Base-by-base conservation (phyloP, 2,329 filamentous ascomycete genomes). In the Cyphellophora europaea region DNA sequence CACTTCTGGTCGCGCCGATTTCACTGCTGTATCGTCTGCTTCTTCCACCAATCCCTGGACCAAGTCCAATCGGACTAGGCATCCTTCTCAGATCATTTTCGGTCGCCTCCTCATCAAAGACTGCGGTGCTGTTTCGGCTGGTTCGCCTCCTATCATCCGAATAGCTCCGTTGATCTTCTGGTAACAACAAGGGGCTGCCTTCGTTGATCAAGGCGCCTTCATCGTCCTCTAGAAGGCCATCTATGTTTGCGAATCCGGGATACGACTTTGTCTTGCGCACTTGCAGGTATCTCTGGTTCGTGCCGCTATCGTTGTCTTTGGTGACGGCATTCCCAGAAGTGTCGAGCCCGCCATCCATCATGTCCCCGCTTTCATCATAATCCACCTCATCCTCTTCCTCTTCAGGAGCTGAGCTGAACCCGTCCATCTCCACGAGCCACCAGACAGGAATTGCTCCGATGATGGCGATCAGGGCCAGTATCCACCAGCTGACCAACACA, bases 401-500 rank as follows among this genome's bases (percentile, higher is more conserved):
- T 11, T 44, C 35, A 17, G 42, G 38, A 12, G 40, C 39, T 11
- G 30, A 32, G 10, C 66, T 55, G 57, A 85, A 65, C 0, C 84
- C 84, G 6, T 85, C 75, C 23, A 80, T 79, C 51, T 94, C 76
- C 2, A 78, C 70, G 1, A 93, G 71, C 61, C 77, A 81, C 55
- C 78, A 84, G 0, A 82, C 73, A 0, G 86, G 82, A 2, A 93
- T 56, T 1, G 75, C 75, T 12, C 82, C 82, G 2, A 86, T 31
- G 0, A 73, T 42, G 0, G 77, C 72, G 29, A 93, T 63, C 0
- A 62, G 48, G 0, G 75, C 70, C n/a, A 95, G 65, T 3, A 81
- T 66, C 77, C 83, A 93, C 73, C 84, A 95, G 0, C 88, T 80
- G 0, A 82, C 64, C 33, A 93, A 74, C 18, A 91, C 69, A 53